Evolutionary conservation across 176 grass and related monocot genomes (phyloP).

Genomic region (Phyllostachys edulis): DNA sequence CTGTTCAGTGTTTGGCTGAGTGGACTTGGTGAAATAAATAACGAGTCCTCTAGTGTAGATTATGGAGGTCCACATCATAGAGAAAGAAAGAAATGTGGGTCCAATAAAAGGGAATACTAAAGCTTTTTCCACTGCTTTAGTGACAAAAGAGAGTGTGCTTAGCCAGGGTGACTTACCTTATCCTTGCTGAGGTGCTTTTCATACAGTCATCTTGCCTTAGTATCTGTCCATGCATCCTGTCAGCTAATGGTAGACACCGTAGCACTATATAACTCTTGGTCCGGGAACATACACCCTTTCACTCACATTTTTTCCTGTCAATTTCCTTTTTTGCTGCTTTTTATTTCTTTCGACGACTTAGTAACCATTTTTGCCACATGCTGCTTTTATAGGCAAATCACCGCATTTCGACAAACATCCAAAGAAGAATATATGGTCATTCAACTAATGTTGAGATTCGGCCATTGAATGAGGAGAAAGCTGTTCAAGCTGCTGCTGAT

Average conservation of each 20-base stretch:
- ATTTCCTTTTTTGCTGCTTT: not conserved
- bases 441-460: constrained; percentile 58
- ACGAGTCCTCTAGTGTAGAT: not conserved
- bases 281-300: not conserved
- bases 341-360: not conserved
- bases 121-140: not conserved
- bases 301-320: not conserved
- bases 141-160: not conserved
- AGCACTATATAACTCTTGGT: constrained; percentile 10
- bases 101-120: not conserved
- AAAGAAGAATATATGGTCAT: constrained; percentile 72
- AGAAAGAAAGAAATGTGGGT: not conserved
- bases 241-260: not conserved
- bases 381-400: constrained; percentile 52
- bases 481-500: constrained; percentile 74
- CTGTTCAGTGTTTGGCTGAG: not conserved
- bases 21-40: not conserved
- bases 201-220: not conserved
- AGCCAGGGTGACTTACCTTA: not conserved
- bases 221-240: not conserved
- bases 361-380: not conserved
- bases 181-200: constrained; percentile 1
- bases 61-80: not conserved
- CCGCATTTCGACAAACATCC: constrained; percentile 61
- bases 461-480: constrained; percentile 73